Evolutionary conservation across 352 stramenopile genomes (phyloP).

Genomic region (Globisporangium uncinulatum): DNA sequence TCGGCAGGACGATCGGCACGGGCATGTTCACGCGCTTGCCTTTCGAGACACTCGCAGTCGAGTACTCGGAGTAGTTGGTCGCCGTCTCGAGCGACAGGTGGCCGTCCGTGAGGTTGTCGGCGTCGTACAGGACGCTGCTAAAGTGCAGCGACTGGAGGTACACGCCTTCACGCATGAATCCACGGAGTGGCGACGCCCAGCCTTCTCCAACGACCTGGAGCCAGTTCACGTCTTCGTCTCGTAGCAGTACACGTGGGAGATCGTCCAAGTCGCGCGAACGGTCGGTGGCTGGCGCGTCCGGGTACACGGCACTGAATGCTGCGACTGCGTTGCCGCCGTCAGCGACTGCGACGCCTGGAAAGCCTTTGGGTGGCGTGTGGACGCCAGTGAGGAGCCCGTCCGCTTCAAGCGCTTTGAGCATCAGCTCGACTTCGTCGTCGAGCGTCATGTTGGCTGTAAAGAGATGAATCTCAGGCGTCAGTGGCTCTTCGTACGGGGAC

Average conservation of each 20-base stretch:
- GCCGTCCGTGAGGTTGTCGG: conserved; percentile 93
- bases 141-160: conserved; percentile 97
- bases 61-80: conserved; percentile 94
- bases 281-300: conserved; percentile 26
- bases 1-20: conserved; percentile 96
- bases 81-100: conserved; percentile 67
- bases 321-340: conserved; percentile 81
- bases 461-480: conserved; percentile 93
- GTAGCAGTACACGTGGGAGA: conserved; percentile 91
- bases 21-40: conserved; percentile 92
- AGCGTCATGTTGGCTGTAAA: conserved; percentile 94
- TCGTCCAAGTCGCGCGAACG: conserved; percentile 29
- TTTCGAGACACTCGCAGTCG: conserved; percentile 69
- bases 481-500: conserved; percentile 95
- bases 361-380: conserved; percentile 39
- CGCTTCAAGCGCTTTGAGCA: conserved; percentile 51
- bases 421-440: conserved; percentile 70
- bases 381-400: conserved; percentile 67
- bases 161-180: conserved; percentile 97
- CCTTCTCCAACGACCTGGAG: conserved; percentile 96
- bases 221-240: conserved; percentile 98
- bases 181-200: conserved; percentile 93
- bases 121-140: conserved; percentile 95
- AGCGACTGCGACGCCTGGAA: conserved; percentile 76
- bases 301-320: conserved; percentile 56